Base-by-base conservation (phyloP, 331 rosid genomes). In the Acacia concinna region DNA sequence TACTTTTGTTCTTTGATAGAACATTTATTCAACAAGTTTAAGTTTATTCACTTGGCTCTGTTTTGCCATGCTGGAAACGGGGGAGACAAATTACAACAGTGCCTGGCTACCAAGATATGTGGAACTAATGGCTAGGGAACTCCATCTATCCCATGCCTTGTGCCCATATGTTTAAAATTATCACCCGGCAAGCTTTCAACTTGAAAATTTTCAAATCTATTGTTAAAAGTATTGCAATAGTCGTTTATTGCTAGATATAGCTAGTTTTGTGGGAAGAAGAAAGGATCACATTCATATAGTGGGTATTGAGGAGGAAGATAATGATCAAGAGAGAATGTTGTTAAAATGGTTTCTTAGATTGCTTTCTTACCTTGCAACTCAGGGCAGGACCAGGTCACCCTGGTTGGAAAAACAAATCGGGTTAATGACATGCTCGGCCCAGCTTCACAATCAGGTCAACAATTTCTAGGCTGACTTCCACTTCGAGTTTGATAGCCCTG, bases 1-100 rank as follows among this genome's bases (percentile, higher is more conserved):
- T 91, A 90, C 97, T 94, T 76, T 94, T 92, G 74, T 81, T 78
- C 74, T 87, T 85, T 12, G 92, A 85, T 6, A 37, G 8, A 37
- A 37, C 40, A 31, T 60, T 60, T 28, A 28, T 4, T 27, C 15
- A 4, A 3, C 14, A 10, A 28, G 37, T 60, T 54, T 54, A 13
- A 21, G 14, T 21, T 14, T 13, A 28, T 60, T 60, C 67, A 4
- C 17, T 12, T 60, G 67, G 10, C 10, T 21, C 11, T 35, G 46
- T 65, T 21, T 27, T 0, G 27, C 3, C 28, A 35, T 65, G 71
- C 28, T 65, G 34, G 1, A 35, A 65, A 65, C 18, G 35, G 30
- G 40, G 40, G 40, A 37, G 40, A 6, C 40, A 37, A 37, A 37
- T 38, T 38, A 38, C 11, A 38, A 38, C 41, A 38, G 41, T 7